phyloP scores from a whole-genome alignment of 2,329 filamentous ascomycete species.

The Septoria petroselini region DNA sequence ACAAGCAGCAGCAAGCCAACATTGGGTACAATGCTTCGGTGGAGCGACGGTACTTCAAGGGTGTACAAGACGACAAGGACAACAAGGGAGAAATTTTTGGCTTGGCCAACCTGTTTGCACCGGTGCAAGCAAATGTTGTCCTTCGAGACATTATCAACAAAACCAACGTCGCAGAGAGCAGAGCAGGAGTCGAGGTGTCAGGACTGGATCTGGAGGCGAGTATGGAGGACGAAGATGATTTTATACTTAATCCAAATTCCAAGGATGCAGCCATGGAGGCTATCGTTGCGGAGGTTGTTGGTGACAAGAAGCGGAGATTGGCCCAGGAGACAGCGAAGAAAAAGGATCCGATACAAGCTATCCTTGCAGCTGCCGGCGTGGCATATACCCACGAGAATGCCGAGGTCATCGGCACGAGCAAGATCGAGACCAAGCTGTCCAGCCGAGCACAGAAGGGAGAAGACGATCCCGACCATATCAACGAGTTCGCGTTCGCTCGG shows the following conservation, averaged over 20 bases:
- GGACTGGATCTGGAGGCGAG: constrained; percentile 72
- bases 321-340: constrained; percentile 40
- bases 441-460: constrained; percentile 66
- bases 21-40: constrained; percentile 92
- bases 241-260: constrained; percentile 36
- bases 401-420: constrained; percentile 89
- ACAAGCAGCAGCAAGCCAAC: constrained; percentile 98
- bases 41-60: constrained; percentile 91
- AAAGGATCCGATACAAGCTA: constrained; percentile 78
- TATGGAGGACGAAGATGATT: constrained; percentile 49
- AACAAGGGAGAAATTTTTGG: constrained; percentile 95
- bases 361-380: constrained; percentile 81
- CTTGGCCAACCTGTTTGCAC: constrained; percentile 79
- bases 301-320: constrained; percentile 39
- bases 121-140: constrained; percentile 72
- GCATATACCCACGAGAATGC: constrained; percentile 96
- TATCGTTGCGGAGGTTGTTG: constrained; percentile 61
- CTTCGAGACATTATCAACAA: constrained; percentile 97
- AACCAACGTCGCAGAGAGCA: constrained; percentile 92
- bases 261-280: constrained; percentile 69
- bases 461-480: constrained; percentile 50
- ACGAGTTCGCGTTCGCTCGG: constrained; percentile 40
- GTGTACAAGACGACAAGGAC: constrained; percentile 77
- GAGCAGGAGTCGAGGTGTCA: constrained; percentile 76
- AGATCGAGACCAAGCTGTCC: constrained; percentile 81